Base-by-base conservation (phyloP, 768 basidiomycete species). In the Rhodotorula taiwanensis region DNA sequence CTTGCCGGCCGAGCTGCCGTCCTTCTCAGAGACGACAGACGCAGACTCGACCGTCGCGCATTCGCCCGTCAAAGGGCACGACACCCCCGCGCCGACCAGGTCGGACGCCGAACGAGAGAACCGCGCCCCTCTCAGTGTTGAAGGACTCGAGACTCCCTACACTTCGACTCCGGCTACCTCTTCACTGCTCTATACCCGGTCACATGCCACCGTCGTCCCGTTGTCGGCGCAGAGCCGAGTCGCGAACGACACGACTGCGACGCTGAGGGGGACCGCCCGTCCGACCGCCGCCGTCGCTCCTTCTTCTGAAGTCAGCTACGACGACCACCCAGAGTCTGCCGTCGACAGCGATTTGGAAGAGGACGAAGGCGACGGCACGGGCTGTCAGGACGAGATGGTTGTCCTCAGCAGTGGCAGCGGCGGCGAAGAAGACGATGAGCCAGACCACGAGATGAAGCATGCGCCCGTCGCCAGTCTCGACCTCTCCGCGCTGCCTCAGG, bases 301-400 rank as follows among this genome's bases (percentile, higher is more conserved):
- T n/a, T n/a, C n/a, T n/a, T 52, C 10, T 15, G 50, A 3, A 41
- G 31, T 15, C 20, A 33, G 25, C 7, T 55, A 30, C 23, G 20
- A 27, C 43, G 6, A 27, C 14, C 5, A 20, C 20, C 28, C n/a
- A 28, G 51, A 34, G 21, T 39, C 23, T 34, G 41, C 23, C 21
- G 49, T 44, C 27, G 50, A 60, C 33, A 57, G 55, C 44, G 58
- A 52, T 43, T 59, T 66, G 39, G 47, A 53, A 39, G 16, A n/a
- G 31, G 52, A 44, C 45, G 47, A 53, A 39, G 16, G 28, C 27
- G 52, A 44, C 23, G 20, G 36, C 13, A 50, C 50, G 3, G 58
- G 52, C 6, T 49, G 42, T 10, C 23, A 54, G n/a, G 60, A 62
- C 28, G 66, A 62, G 33, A 62, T 67, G 60, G n/a, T 67, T 20